Evolutionary conservation across 352 stramenopile genomes (phyloP), one percentile per base, ranked within the genome.

Genomic region (Thalassiosira livingstoniorum): DNA sequence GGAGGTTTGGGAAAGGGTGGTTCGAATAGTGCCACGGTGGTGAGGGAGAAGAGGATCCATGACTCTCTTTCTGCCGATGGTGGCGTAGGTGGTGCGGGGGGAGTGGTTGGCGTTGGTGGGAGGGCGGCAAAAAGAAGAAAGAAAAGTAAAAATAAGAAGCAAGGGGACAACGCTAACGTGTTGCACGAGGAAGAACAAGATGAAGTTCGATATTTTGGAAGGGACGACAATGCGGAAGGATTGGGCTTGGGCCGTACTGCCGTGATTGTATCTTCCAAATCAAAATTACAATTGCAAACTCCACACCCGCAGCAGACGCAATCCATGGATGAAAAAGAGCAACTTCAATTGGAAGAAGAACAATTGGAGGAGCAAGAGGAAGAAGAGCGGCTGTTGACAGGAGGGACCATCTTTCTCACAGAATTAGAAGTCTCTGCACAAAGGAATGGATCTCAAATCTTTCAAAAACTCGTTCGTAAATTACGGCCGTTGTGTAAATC

Each of bases 381-480:
- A 15, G 23, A 87, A 31, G 77, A 89, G 35, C 4, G 78, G 58
- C 61, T 88, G 31, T 51, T 88, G 34, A 81, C 77, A 32, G 82
- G 77, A 71, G 82, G 83, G 13, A 87, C 83, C 43, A 89, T 86
- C 35, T 93, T 95, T 62, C 70, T 90, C 0, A 75, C 69, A 13
- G 91, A 95, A 81, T 80, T 95, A 29, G 91, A 94, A 75, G 42
- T 93, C 61, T 82, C 91, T 0, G 58, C 85, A 37, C 88, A 93
- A 71, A 57, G 91, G 35, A 95, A 95, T 89, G 86, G 82, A 64
- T 95, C 91, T 11, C 80, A 90, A 79, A 58, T 93, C 25, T 95
- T 92, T 75, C 74, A 80, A 57, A 87, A 85, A 47, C 83, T 94
- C n/a, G 78, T 91, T 70, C 70, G 75, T 27, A 47, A 91, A 73